Evolutionary conservation across 805 yeast genomes (phyloP).

Genomic region (Candida lessepsii): DNA sequence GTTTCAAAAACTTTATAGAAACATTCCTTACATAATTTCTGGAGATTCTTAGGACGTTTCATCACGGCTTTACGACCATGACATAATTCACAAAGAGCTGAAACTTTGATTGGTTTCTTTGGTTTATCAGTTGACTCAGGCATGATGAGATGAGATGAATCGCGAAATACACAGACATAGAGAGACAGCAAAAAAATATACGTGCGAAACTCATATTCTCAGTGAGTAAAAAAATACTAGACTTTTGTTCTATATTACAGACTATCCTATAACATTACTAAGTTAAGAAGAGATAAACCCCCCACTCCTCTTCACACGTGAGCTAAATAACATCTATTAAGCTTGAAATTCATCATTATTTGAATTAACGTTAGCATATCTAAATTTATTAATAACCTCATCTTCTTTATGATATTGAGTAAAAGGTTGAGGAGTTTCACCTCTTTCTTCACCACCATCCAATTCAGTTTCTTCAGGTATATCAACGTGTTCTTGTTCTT

Average conservation of each 20-base stretch:
- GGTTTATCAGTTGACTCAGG: slow-evolving; percentile 16
- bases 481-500: slow-evolving; percentile 31
- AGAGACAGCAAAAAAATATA: no score
- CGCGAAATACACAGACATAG: background rate
- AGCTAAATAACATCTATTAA: slow-evolving; percentile 1
- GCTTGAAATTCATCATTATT: slow-evolving; percentile 46
- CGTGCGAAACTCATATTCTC: no score
- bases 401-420: slow-evolving; percentile 14
- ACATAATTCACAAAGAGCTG: slow-evolving; percentile 77
- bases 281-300: background rate
- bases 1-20: slow-evolving; percentile 90
- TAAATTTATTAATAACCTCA: slow-evolving; percentile 41
- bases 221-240: no score
- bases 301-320: no score
- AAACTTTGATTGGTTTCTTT: slow-evolving; percentile 26
- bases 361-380: slow-evolving; percentile 44
- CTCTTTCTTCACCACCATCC: slow-evolving; percentile 18
- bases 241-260: no score
- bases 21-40: slow-evolving; percentile 86
- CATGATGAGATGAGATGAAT: slow-evolving; percentile 5
- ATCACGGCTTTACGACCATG: slow-evolving; percentile 78
- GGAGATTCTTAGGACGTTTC: slow-evolving; percentile 88
- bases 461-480: slow-evolving; percentile 23
- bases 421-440: slow-evolving; percentile 15
- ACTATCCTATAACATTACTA: no score